These are phyloP conservation scores for Umbelopsis sp. DNA, from an alignment of 192 early-diverging fungal species.

Conservation along the genomic window DNA sequence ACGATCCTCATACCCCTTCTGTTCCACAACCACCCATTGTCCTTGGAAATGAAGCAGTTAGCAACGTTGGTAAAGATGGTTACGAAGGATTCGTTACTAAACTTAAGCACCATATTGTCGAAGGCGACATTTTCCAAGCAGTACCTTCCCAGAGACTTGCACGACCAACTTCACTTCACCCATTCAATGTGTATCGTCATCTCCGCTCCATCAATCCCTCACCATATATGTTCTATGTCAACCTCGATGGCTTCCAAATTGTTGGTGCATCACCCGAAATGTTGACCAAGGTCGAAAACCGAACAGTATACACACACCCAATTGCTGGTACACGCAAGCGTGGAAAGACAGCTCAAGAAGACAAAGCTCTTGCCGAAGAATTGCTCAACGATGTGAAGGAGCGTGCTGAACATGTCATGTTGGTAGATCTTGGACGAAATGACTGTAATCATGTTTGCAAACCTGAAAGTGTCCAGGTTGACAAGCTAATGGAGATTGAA, in stretches of 20 bases:
- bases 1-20: conserved; percentile 69
- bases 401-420: conserved; percentile 97
- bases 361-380: conserved; percentile 87
- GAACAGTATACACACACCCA: conserved; percentile 87
- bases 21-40: conserved; percentile 76
- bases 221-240: conserved; percentile 99
- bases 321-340: conserved; percentile 97
- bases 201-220: conserved; percentile 96
- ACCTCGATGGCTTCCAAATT: conserved; percentile 89
- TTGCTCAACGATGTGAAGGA: conserved; percentile 94
- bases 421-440: conserved; percentile 98
- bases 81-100: conserved; percentile 88
- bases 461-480: conserved; percentile 89
- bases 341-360: conserved; percentile 83
- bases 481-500: conserved; percentile 97
- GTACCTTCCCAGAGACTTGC: conserved; percentile 93
- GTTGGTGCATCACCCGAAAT: conserved; percentile 99
- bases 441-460: conserved; percentile 97
- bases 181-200: conserved; percentile 98
- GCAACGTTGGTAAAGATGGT: conserved; percentile 90
- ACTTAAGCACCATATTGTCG: conserved; percentile 89
- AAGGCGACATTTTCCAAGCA: conserved; percentile 98
- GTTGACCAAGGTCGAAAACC: conserved; percentile 87
- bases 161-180: conserved; percentile 87
- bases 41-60: conserved; percentile 69